Evolutionary conservation across 495 filamentous ascomycete species (phyloP).

Genomic region (Annulohypoxylon stygium): DNA sequence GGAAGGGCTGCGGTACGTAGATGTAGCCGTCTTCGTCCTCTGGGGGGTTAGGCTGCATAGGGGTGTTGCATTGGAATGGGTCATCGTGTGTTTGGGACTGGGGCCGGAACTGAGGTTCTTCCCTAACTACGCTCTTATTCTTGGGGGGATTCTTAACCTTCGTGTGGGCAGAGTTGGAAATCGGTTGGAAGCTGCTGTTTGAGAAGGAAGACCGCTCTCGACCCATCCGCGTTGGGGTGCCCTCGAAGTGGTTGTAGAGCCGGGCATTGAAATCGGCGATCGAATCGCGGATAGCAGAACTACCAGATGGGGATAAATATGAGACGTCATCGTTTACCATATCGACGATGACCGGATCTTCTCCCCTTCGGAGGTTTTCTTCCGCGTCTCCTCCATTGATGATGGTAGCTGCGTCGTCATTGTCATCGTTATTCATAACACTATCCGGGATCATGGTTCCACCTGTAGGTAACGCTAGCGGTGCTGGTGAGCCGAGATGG

Average conservation of each 20-base stretch:
- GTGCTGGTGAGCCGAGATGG: background rate
- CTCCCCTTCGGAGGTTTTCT: background rate
- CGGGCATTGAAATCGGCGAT: background rate
- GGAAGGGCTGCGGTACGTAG: background rate
- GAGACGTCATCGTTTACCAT: conserved; percentile 13
- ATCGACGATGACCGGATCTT: conserved; percentile 21
- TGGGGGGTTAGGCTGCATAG: background rate
- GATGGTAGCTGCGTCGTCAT: background rate
- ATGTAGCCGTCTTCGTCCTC: conserved; percentile 1
- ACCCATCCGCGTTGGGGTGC: background rate
- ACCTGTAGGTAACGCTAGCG: background rate
- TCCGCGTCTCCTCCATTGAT: background rate
- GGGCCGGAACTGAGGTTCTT: background rate
- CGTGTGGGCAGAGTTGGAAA: background rate
- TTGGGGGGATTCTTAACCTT: background rate
- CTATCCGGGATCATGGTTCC: background rate
- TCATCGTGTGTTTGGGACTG: background rate
- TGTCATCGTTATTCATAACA: background rate
- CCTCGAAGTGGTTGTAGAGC: background rate
- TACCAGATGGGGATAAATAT: background rate
- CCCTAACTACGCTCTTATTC: background rate
- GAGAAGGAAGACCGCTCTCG: background rate
- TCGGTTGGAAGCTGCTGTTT: conserved; percentile 27
- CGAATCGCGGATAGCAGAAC: background rate
- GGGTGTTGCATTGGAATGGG: background rate